Evolutionary conservation across 108 stramenopile species (phyloP), one percentile per base, ranked within the genome.

Genomic region (Nannochloropsis oceanica): DNA sequence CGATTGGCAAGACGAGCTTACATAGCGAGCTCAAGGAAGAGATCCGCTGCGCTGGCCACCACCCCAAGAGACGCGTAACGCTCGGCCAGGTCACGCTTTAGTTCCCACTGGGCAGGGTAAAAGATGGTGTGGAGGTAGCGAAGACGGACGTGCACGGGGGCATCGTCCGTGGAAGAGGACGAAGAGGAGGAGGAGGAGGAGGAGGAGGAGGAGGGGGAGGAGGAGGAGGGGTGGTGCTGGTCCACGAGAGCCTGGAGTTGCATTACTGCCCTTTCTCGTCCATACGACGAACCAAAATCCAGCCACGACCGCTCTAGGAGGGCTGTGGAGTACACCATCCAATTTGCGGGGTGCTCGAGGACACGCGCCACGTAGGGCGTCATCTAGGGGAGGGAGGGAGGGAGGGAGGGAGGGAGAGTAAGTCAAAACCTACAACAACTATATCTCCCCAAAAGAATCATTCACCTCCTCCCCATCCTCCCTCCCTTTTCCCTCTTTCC

Each of bases 161-260:
- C 95, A 20, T 96, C 95, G 50, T 97, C 96, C 43, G 26, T 50
- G 50, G 43, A 44, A 2, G 26, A 12, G 27, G 22, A 59, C 26
- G n/a, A 46, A 20, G 26, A 73, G 13, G 26, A 25, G 46, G 83
- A 8, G 2, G 44, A 11, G 0, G 13, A 46, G 25, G 83, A 11
- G 46, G 44, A 22, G 11, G 44, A 10, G n/a, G 43, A 26, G 43
- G 44, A 8, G 18, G n/a, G 83, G 10, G 44, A 9, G 44, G 1
- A 26, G 83, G 25, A 14, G 43, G 83, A 42, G 5, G 83, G 44
- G 24, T 13, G 44, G 91, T 99, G 97, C 83, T 98, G 97, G 88
- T 99, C 97, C 2, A 95, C 93, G 46, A 99, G 90, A 13, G 96
- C 98, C 84, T 99, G 97, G 25, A 99, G 95, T 90, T 99, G 98